Evolutionary conservation across 1,139 yeast species (phyloP), one percentile per base, ranked within the genome.

Genomic region (Magnusiomyces magnusii): DNA sequence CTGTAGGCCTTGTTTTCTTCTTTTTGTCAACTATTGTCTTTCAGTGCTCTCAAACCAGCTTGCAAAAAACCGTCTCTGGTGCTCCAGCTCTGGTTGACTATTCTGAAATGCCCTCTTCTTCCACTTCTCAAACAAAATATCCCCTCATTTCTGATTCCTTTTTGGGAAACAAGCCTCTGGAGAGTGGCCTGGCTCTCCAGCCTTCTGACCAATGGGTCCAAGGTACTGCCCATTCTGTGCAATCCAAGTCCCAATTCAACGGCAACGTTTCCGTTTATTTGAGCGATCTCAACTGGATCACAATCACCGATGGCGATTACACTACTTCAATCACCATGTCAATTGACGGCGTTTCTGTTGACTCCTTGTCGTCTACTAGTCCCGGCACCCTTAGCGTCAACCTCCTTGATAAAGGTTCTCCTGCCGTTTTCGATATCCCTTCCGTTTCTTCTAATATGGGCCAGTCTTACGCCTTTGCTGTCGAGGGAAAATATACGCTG

Each of bases 1-100:
- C 36, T n/a, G 21, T 53, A 17, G 61, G 61, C 19, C 55, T 59
- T 1, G 36, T 57, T 13, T 44, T 52, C n/a, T 44, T 47, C 3
- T 59, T 59, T 51, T 41, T 59, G 31, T 55, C 61, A 2, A 59
- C 61, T 3, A 58, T 58, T 7, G 55, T 59, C 15, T 57, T 27
- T 47, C 61, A 59, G 47, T 24, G 55, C 42, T 59, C 61, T 19
- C 53, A 57, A 25, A 47, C 57, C 9, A 57, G 51, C 13, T 59
- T 59, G 27, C 44, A 39, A 28, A 54, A 54, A 50, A 41, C 61
- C 1, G 36, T 49, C 19, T 2, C 51, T n/a, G n/a, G 44, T 10
- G 13, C 53, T 25, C 54, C 59, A 17, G 41, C 34, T 13, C 55
- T 59, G 13, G 28, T 51, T 34, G 28, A n/a, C 21, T 25, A 28